A percentile compares a stretch with the other conserved stretches of the same genome.
Conservation (phyloP, 176 grass and related monocot species). For the Hordeum vulgare region MorexV3_pseudomolecules_assembly NC_058521.1:578205664-578206163, state of each 20-base stretch:
- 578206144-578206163: neutral
- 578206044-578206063: neutral
- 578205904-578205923: slow-evolving; percentile 5
- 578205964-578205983: neutral
- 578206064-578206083: neutral
- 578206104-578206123: neutral
- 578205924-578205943: neutral
- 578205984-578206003: neutral
- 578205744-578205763: neutral
- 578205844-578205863: too few species aligned
- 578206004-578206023: neutral
- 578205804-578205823: neutral
- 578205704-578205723: slow-evolving; percentile 32
- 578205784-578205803: neutral
- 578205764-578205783: neutral
- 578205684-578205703: neutral
- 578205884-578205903: too few species aligned
- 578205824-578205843: neutral
- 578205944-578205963: neutral
- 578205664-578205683: neutral
- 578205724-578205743: neutral
- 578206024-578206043: neutral
- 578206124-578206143: neutral
- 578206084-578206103: neutral
- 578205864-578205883: too few species aligned